phyloP scores from a whole-genome alignment of 1,284 basidiomycete species.

The Tilletia caries region DNA sequence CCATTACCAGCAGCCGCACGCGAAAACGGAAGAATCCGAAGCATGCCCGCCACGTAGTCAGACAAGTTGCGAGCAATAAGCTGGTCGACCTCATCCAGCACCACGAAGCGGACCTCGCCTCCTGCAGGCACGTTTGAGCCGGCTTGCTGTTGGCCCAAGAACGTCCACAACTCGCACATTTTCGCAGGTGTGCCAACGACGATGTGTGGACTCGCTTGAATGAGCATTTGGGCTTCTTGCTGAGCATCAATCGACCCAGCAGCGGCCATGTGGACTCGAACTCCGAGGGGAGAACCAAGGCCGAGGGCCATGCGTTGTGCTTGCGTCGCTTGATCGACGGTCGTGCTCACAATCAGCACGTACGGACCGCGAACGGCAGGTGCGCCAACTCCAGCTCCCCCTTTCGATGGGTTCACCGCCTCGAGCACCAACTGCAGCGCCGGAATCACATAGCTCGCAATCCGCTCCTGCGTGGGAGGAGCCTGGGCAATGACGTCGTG shows the following conservation, averaged over 20 bases:
- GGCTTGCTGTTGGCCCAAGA: slow-evolving; percentile 62
- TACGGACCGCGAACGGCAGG: slow-evolving; percentile 67
- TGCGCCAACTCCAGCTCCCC: slow-evolving; percentile 65
- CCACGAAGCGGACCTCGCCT: slow-evolving; percentile 80
- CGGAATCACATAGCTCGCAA: slow-evolving; percentile 73
- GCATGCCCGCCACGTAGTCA: slow-evolving; percentile 87
- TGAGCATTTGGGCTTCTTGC: slow-evolving; percentile 33
- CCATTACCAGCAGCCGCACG: slow-evolving; percentile 11
- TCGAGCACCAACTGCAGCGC: slow-evolving; percentile 42
- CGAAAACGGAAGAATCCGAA: slow-evolving; percentile 80
- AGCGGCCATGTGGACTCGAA: slow-evolving; percentile 42
- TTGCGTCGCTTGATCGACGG: slow-evolving; percentile 96
- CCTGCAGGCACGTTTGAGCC: not conserved
- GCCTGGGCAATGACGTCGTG: slow-evolving; percentile 97
- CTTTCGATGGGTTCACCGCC: slow-evolving; percentile 66
- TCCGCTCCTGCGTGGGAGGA: slow-evolving; percentile 94
- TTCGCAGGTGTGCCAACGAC: slow-evolving; percentile 96
- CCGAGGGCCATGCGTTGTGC: slow-evolving; percentile 95
- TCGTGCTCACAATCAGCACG: slow-evolving; percentile 78
- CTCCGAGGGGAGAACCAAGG: slow-evolving; percentile 68
- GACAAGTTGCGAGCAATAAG: slow-evolving; percentile 93
- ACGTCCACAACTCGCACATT: slow-evolving; percentile 82
- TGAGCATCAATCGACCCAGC: slow-evolving; percentile 33
- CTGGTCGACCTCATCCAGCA: slow-evolving; percentile 96
- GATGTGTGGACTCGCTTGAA: slow-evolving; percentile 67